Conservation (phyloP, 495 filamentous ascomycete genomes). For the Penicillium verhagenii region DNA sequence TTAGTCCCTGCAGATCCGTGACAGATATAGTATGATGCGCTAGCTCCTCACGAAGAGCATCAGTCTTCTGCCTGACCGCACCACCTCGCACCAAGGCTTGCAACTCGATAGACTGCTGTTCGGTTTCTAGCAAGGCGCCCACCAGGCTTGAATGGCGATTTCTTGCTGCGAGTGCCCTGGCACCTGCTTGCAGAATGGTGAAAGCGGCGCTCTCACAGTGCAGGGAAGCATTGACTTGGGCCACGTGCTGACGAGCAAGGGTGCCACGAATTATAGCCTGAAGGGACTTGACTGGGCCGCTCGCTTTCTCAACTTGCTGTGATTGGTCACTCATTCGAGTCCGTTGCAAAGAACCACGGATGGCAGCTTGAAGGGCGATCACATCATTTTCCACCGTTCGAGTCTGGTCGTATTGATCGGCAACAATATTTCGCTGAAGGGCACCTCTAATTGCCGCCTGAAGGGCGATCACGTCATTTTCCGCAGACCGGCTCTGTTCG, state of each 20-base stretch:
- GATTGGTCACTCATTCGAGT: constrained; percentile 48
- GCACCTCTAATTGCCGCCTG: constrained; percentile 68
- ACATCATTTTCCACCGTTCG: constrained; percentile 49
- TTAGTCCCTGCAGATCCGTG: constrained; percentile 33
- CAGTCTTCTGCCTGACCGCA: constrained; percentile 24
- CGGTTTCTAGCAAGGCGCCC: constrained; percentile 32
- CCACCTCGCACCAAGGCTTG: constrained; percentile 47
- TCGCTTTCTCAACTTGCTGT: constrained; percentile 39
- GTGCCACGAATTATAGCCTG: constrained; percentile 55
- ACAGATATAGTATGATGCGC: constrained; percentile 27
- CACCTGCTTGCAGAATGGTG: constrained; percentile 45
- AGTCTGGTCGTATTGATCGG: constrained; percentile 45
- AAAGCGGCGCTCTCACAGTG: constrained; percentile 33
- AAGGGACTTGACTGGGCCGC: constrained; percentile 27
- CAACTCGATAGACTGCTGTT: constrained; percentile 26
- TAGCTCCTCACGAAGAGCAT: constrained; percentile 28
- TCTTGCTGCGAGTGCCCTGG: constrained; percentile 39
- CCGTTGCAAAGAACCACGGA: constrained; percentile 54
- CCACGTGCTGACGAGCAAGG: constrained; percentile 42
- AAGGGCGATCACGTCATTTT: constrained; percentile 53
- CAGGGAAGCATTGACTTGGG: constrained; percentile 32
- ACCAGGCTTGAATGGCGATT: constrained; percentile 26
- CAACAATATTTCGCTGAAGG: constrained; percentile 47
- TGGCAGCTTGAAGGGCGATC: constrained; percentile 65
- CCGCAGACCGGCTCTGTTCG: constrained; percentile 46